Evolutionary conservation across 306 rosid species (phyloP), one percentile per base, ranked within the genome.

Genomic region (Castanopsis chinensis): DNA sequence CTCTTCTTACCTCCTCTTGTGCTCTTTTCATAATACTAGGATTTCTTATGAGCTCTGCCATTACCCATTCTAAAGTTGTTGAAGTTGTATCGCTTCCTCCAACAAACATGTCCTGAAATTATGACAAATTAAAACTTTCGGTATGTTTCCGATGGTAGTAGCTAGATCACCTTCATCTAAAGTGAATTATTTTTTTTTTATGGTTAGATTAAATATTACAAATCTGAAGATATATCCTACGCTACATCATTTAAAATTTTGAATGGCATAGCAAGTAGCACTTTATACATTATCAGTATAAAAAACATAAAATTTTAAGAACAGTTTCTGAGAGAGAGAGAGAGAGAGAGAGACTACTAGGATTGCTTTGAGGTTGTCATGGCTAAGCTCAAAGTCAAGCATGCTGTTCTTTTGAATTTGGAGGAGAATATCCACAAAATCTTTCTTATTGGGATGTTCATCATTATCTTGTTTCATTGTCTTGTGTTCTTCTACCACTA

Each of bases 41-140:
- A 58, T 73, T 79, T 77, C 51, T 79, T 19, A 53, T n/a, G 4
- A 84, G 72, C 79, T 87, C 88, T 30, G 86, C 61, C 85, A 87
- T 82, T 27, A 65, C 13, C 90, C 86, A 84, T 32, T 79, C 83
- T 30, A 71, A 32, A 10, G 73, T 4, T 14, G 88, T 54, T 2
- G 83, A 69, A 3, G 76, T 55, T 1, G 88, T 43, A 15, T 85
- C 82, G 20, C 49, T 80, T 59, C 87, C 91, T 5, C 74, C 86
- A 0, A 80, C 14, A 45, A 84, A 73, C 86, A 81, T 68, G 35
- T 82, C 83, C 81, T 84, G 70, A 41, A 59, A 71, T 41, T 53
- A 2, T 23, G 4, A 21, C 9, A 56, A 68, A 4, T 14, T 0
- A 35, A 33, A 77, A 32, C 33, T 4, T 28, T 77, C 7, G 69